These are phyloP conservation scores for Secale cereale DNA, from an alignment of 176 grass and related monocot species.

Conservation along the genomic window DNA sequence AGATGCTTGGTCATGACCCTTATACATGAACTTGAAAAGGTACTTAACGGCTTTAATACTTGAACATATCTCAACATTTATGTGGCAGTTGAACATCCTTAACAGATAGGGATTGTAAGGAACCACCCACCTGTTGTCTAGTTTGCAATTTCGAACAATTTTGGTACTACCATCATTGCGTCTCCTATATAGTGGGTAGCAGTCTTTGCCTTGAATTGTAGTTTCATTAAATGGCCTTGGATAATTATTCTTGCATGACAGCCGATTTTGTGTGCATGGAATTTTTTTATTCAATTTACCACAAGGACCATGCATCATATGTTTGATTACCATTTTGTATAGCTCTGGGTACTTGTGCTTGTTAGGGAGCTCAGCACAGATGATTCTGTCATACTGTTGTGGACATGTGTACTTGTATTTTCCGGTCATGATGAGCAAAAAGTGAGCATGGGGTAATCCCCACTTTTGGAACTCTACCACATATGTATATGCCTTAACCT, in stretches of 20 bases:
- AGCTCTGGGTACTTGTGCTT: not conserved
- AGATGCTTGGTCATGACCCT: not conserved
- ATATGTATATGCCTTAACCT: not conserved
- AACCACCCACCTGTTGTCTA: not conserved
- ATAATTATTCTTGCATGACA: not conserved
- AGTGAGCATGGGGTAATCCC: not conserved
- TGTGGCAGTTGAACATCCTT: not conserved
- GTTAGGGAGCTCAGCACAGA: not conserved
- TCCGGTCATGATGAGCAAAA: not conserved
- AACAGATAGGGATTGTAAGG: not conserved
- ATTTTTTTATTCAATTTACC: too few species aligned
- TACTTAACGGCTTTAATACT: not conserved
- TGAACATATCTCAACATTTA: not conserved
- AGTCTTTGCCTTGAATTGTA: not conserved
- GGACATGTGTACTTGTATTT: not conserved
- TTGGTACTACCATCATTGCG: not conserved
- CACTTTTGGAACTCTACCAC: not conserved
- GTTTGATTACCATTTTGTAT: not conserved
- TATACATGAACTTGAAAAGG: not conserved
- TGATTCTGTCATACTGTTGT: not conserved
- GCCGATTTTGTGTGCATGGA: not conserved
- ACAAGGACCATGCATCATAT: slow-evolving; percentile 3
- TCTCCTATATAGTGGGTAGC: not conserved
- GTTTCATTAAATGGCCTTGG: not conserved
- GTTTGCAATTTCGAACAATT: not conserved